A percentile compares a stretch with the other conserved stretches of the same genome.
Evolutionary conservation across 2,329 filamentous ascomycete species (phyloP).

Genomic region (Lachnellula hyalina): DNA sequence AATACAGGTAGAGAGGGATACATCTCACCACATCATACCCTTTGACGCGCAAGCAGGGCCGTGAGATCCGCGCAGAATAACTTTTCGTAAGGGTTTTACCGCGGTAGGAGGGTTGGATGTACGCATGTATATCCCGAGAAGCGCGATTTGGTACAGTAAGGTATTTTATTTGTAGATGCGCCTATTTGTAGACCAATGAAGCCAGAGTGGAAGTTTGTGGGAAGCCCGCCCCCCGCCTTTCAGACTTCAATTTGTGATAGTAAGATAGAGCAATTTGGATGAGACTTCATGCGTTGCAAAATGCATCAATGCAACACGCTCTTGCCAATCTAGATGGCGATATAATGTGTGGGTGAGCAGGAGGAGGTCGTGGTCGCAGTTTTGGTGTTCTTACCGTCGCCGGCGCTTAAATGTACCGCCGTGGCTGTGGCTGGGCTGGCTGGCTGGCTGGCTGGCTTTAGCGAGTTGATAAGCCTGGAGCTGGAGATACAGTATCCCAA

Average conservation of each 20-base stretch:
- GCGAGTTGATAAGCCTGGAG: neutral
- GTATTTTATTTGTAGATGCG: too few relatives aligned
- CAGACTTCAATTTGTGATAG: too few relatives aligned
- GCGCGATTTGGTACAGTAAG: too few relatives aligned
- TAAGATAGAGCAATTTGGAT: neutral
- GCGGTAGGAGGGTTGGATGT: neutral
- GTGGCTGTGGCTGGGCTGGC: neutral
- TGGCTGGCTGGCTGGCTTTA: neutral
- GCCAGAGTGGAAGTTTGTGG: too few relatives aligned
- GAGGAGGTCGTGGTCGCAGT: neutral
- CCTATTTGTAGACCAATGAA: too few relatives aligned
- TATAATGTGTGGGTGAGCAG: too few relatives aligned
- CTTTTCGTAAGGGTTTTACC: neutral
- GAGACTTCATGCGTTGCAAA: neutral
- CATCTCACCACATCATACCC: neutral
- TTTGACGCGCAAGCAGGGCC: neutral
- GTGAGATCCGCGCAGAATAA: neutral
- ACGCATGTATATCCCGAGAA: neutral
- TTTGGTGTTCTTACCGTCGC: neutral
- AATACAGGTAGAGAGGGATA: too few relatives aligned
- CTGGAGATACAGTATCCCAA: neutral
- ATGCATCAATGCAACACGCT: neutral
- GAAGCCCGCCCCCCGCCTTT: too few relatives aligned
- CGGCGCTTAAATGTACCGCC: too few relatives aligned
- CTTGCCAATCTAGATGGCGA: neutral